Evolutionary conservation across 371 early-diverging fungal genomes (phyloP).

Genomic region (Umbelopsis sp.): DNA sequence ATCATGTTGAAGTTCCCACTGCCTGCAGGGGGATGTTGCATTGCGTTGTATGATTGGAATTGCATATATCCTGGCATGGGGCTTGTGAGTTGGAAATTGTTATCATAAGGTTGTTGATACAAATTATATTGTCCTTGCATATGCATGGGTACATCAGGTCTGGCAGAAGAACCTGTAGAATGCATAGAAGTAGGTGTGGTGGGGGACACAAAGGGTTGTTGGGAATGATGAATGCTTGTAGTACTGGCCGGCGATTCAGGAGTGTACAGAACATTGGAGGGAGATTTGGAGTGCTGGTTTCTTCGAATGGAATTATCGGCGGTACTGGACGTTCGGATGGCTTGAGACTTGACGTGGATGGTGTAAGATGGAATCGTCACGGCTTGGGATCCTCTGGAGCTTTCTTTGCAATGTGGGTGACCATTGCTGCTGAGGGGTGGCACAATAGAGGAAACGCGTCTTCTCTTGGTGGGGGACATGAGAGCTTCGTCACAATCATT

Average conservation of each 20-base stretch:
- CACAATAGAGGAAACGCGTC: conserved; percentile 19
- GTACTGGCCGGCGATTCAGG: conserved; percentile 15
- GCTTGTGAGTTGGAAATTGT: conserved; percentile 11
- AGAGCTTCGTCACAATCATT: conserved; percentile 1
- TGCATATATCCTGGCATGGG: conserved; percentile 17
- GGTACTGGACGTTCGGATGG: conserved; percentile 1
- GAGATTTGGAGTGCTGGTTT: conserved; percentile 4
- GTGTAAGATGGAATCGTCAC: conserved; percentile 23
- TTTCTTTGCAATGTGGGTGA: background rate
- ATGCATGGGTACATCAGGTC: conserved; percentile 12
- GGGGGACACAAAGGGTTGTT: conserved; percentile 11
- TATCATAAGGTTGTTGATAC: conserved; percentile 16
- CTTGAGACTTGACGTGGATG: conserved; percentile 22
- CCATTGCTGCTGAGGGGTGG: background rate
- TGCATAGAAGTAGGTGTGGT: conserved; percentile 8
- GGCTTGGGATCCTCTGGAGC: conserved; percentile 18
- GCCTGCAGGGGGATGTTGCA: conserved; percentile 15
- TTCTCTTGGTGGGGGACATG: conserved; percentile 18
- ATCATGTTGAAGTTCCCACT: conserved; percentile 15
- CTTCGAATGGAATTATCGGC: background rate
- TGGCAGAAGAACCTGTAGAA: background rate
- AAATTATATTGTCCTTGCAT: conserved; percentile 15
- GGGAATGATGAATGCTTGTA: conserved; percentile 1
- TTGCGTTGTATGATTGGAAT: conserved; percentile 12
- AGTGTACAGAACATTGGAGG: conserved; percentile 8